Evolutionary conservation across 1,284 basidiomycete species (phyloP), one percentile per base, ranked within the genome.

Genomic region (Ustilago bromivora): DNA sequence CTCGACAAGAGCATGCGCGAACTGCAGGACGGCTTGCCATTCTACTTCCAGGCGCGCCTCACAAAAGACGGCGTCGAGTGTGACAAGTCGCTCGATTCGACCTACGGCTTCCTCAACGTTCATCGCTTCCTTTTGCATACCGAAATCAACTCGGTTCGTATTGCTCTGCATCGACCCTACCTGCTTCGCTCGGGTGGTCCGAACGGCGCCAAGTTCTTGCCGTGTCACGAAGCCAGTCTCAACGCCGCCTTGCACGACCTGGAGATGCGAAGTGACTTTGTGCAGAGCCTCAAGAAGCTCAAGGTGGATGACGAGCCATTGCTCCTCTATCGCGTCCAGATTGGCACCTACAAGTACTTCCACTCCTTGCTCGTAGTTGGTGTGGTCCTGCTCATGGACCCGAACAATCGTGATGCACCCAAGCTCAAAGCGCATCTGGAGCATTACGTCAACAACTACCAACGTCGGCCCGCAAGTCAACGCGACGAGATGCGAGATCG

Each of bases 331-430:
- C 71, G 71, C 32, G 71, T 78, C 1, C 79, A 79, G 49, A 75
- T 84, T 12, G 78, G 80, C 2, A 75, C 79, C 0, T 84, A 75
- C 67, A 80, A 81, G 54, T 82, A 79, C 71, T 83, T 83, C 63
- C 81, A 81, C 41, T 78, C 78, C 12, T 41, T 80, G 23, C 74
- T 85, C 41, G 74, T 84, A 6, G 66, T 71, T 1, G 80, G 83
- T 3, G 71, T 85, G 12, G 68, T 80, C 4, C 60, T 82, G 12
- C 73, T 85, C 31, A 75, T 84, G 61, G 75, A 77, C 15, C 83
- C 84, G 1, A 57, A 64, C 12, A 77, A 71, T 2, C 46, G 60
- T 15, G 63, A 84, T 36, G 77, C 79, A 19, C 66, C 66, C n/a
- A 68, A 66, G 38, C 58, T 84, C 34, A 66, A 72, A n/a, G 59